Evolutionary conservation across 2,329 filamentous ascomycete species (phyloP).

Genomic region (Cladophialophora psammophila): DNA sequence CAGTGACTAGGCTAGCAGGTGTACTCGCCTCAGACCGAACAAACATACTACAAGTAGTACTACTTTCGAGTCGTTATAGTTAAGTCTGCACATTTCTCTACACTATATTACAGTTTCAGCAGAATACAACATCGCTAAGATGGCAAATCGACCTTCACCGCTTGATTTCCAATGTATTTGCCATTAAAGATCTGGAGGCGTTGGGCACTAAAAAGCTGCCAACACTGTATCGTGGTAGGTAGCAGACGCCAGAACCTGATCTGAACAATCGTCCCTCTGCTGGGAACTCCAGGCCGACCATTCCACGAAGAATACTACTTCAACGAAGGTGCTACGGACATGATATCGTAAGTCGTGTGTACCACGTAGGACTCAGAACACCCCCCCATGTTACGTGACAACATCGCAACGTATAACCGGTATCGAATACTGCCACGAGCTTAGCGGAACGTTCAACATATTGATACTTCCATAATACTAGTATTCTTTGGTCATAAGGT

Average conservation of each 20-base stretch:
- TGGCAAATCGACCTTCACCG: neutral
- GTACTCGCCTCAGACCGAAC: no score
- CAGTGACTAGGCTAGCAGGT: no score
- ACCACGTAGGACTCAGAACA: neutral
- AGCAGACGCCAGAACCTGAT: no score
- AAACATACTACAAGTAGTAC: no score
- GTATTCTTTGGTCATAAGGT: slow-evolving; percentile 52
- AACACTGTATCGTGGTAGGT: neutral
- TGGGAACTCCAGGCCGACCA: slow-evolving; percentile 6
- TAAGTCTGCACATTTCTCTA: no score
- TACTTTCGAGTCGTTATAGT: no score
- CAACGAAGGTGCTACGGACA: slow-evolving; percentile 64
- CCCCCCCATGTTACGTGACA: slow-evolving; percentile 40
- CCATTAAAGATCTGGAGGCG: neutral
- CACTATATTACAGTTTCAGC: no score
- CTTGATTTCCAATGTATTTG: neutral
- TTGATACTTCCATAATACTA: slow-evolving; percentile 48
- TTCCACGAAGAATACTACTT: slow-evolving; percentile 61
- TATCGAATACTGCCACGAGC: slow-evolving; percentile 55
- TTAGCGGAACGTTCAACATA: slow-evolving; percentile 47
- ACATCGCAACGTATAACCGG: slow-evolving; percentile 59
- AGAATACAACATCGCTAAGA: neutral
- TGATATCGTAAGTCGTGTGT: slow-evolving; percentile 52
- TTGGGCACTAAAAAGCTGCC: neutral
- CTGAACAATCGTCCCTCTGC: no score